These are phyloP conservation scores for Populus alba DNA, from an alignment of 345 rosid species.

Conservation along the genomic window DNA sequence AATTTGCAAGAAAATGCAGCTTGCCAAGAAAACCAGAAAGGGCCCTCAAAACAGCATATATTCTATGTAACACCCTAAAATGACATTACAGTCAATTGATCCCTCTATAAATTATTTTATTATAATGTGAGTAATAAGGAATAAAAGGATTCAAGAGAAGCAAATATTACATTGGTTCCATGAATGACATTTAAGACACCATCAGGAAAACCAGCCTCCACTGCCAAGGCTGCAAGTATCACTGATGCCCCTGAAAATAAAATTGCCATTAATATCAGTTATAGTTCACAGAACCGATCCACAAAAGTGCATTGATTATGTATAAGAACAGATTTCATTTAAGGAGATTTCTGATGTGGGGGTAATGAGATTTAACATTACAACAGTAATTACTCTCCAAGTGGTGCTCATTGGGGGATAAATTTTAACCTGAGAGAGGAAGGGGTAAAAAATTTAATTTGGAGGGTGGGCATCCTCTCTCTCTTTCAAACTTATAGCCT, in stretches of 20 bases:
- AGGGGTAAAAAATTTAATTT: not conserved
- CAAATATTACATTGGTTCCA: conserved; percentile 70
- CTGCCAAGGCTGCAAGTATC: conserved; percentile 80
- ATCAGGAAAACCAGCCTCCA: conserved; percentile 89
- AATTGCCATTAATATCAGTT: not conserved
- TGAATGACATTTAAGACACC: conserved; percentile 91
- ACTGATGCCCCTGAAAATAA: conserved; percentile 74
- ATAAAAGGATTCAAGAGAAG: not conserved
- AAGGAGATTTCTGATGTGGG: not conserved
- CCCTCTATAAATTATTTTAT: not conserved
- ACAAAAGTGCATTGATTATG: not conserved
- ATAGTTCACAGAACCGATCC: not conserved
- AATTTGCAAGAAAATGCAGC: too few species aligned
- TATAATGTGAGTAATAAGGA: not conserved
- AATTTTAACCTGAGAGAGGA: not conserved
- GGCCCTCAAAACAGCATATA: too few species aligned
- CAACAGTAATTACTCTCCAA: not conserved
- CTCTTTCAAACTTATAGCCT: not conserved
- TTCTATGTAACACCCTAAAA: not conserved
- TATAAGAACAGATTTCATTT: not conserved
- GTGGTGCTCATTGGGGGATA: not conserved
- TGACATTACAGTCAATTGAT: not conserved
- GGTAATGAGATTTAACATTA: not conserved
- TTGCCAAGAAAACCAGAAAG: too few species aligned
- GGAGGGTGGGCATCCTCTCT: not conserved